These are phyloP conservation scores for Pleurotus salmoneostramineus DNA, from an alignment of 768 basidiomycete genomes.

Conservation along the genomic window DNA sequence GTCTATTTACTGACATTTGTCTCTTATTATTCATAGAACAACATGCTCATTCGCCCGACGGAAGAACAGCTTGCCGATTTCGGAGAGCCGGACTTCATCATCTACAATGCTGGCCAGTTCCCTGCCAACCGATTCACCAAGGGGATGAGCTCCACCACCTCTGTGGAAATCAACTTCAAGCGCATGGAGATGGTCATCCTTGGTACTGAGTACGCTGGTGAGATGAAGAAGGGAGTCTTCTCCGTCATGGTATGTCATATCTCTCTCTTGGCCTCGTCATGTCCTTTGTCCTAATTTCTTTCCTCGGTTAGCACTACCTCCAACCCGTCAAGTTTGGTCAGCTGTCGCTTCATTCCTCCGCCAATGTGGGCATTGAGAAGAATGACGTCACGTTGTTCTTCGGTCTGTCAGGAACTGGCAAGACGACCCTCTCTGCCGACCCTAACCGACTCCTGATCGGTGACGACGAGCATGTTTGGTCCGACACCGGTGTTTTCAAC, in stretches of 20 bases:
- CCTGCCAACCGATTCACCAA: conserved; percentile 99
- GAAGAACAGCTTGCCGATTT: conserved; percentile 91
- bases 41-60: conserved; percentile 99
- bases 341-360: conserved; percentile 95
- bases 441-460: conserved; percentile 92
- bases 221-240: conserved; percentile 99
- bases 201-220: conserved; percentile 95
- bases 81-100: conserved; percentile 98
- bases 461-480: conserved; percentile 99
- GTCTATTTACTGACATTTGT: conserved; percentile 10
- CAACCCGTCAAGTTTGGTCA: conserved; percentile 99
- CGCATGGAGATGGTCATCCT: conserved; percentile 99
- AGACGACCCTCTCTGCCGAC: conserved; percentile 97
- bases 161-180: conserved; percentile 99
- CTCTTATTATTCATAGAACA: conserved; percentile 59
- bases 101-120: conserved; percentile 99
- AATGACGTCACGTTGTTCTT: conserved; percentile 98
- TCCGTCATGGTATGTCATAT: conserved; percentile 48
- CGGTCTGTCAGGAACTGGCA: conserved; percentile 96
- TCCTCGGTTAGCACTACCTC: conserved; percentile 74
- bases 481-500: conserved; percentile 98
- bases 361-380: conserved; percentile 88
- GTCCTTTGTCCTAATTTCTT: conserved; percentile 5
- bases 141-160: conserved; percentile 99
- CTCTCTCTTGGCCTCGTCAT: background rate